phyloP scores from a whole-genome alignment of 2,329 filamentous ascomycete genomes.

The Plectosphaerella cucumerina region DNA sequence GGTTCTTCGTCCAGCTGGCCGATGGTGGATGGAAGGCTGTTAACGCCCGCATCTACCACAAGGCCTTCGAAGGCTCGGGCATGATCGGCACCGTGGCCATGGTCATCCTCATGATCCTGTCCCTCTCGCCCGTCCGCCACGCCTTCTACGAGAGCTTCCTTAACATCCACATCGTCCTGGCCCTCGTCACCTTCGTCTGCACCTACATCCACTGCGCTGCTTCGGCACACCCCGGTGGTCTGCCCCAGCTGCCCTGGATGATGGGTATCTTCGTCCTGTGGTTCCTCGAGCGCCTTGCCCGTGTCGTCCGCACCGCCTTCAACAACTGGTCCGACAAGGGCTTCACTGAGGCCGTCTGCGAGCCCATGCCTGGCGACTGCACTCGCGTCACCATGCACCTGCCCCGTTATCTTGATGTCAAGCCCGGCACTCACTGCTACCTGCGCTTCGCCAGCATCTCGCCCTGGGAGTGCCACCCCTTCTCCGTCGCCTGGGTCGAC shows the following conservation, averaged over 20 bases:
- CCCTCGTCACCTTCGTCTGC: constrained; percentile 61
- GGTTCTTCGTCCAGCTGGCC: constrained; percentile 67
- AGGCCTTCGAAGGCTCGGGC: constrained; percentile 63
- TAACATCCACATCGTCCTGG: constrained; percentile 76
- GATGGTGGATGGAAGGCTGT: constrained; percentile 61
- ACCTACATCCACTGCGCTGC: constrained; percentile 76
- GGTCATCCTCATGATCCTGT: constrained; percentile 61
- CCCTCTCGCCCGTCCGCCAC: constrained; percentile 78
- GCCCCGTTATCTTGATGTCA: constrained; percentile 61
- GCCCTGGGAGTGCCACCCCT: constrained; percentile 72
- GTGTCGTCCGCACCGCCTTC: constrained; percentile 60
- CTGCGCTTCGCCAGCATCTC: constrained; percentile 64
- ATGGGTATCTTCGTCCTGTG: constrained; percentile 73
- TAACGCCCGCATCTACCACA: constrained; percentile 45
- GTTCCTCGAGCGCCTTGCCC: constrained; percentile 64
- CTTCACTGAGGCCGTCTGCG: constrained; percentile 61
- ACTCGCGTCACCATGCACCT: constrained; percentile 67
- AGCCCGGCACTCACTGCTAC: constrained; percentile 71
- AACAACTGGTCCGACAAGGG: constrained; percentile 58
- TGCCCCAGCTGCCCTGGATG: constrained; percentile 72
- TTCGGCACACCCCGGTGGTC: constrained; percentile 57
- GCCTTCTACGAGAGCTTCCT: constrained; percentile 98
- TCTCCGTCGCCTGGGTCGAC: constrained; percentile 73
- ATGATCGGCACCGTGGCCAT: constrained; percentile 59
- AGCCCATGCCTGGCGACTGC: constrained; percentile 65